Percentiles rank a stretch among this genome's conserved stretches.
These are phyloP conservation scores for Kazachstania bromeliacearum DNA, from an alignment of 805 yeast genomes.

Conservation along the genomic window DNA sequence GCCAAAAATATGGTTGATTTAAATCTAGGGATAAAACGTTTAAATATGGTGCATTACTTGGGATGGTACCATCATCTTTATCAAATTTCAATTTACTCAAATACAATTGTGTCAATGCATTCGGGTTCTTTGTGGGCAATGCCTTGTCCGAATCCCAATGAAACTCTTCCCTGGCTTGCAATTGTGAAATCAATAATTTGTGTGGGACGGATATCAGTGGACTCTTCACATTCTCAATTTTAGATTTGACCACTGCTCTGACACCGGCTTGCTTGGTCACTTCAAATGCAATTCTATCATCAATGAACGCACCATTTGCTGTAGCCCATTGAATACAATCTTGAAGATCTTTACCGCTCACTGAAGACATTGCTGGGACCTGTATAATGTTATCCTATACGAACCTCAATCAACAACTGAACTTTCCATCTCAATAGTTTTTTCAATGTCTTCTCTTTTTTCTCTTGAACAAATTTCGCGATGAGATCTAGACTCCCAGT, in stretches of 20 bases:
- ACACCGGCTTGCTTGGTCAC: constrained; percentile 27
- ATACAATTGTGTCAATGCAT: constrained; percentile 31
- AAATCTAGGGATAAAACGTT: constrained; percentile 40
- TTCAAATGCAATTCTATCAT: constrained; percentile 29
- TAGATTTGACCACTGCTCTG: constrained; percentile 12
- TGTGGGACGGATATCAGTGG: constrained; percentile 34
- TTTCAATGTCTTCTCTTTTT: too few species aligned
- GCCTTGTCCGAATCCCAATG: constrained; percentile 6
- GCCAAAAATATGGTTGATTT: constrained; percentile 64
- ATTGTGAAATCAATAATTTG: constrained; percentile 31
- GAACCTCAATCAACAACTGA: too few species aligned
- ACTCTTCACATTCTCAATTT: constrained; percentile 2
- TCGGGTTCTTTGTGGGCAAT: constrained; percentile 17
- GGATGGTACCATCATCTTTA: too few species aligned
- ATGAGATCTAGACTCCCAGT: too few species aligned
- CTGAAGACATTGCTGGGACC: too few species aligned
- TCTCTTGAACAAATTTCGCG: too few species aligned
- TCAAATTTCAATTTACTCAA: constrained; percentile 37
- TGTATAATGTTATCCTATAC: too few species aligned
- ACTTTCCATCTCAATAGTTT: too few species aligned
- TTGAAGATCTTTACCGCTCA: too few species aligned
- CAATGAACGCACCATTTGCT: constrained; percentile 32
- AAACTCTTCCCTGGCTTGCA: constrained; percentile 28
- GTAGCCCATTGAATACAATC: constrained; percentile 32
- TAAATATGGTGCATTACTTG: constrained; percentile 36